Evolutionary conservation across 768 basidiomycete genomes (phyloP).

Genomic region (Polyporus arcularius): DNA sequence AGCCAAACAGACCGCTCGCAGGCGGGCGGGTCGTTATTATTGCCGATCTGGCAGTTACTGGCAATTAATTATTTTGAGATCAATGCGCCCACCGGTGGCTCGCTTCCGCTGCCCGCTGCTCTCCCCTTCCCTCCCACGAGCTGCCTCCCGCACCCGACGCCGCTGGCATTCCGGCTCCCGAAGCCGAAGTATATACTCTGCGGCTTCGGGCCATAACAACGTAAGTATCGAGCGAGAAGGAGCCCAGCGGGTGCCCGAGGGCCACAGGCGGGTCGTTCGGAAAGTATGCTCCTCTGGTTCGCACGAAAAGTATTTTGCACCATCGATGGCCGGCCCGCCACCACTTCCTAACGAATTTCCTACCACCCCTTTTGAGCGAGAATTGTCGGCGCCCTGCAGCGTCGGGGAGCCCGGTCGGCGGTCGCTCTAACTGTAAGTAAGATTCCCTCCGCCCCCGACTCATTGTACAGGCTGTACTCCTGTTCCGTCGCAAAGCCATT

Average conservation of each 20-base stretch:
- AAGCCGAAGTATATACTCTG: background rate
- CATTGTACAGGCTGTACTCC: background rate
- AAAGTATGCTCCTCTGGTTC: background rate
- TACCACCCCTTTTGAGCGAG: no score
- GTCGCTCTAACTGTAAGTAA: background rate
- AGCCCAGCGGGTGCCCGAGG: background rate
- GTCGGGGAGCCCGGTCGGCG: background rate
- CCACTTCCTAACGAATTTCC: no score
- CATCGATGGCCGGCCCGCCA: no score
- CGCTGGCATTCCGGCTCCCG: background rate
- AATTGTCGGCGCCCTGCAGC: no score
- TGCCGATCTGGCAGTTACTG: conserved; percentile 18
- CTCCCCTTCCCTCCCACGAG: background rate
- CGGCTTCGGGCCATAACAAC: no score
- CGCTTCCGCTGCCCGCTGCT: conserved; percentile 1
- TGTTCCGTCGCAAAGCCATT: background rate
- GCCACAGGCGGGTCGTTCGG: background rate
- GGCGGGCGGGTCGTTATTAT: conserved; percentile 19
- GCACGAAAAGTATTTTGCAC: no score
- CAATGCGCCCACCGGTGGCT: conserved; percentile 9
- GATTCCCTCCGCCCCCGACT: background rate
- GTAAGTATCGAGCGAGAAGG: no score
- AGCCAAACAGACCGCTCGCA: conserved; percentile 22
- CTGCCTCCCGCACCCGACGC: background rate
- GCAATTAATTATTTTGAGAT: conserved; percentile 18